Conservation (phyloP, 2,329 filamentous ascomycete species). For the Sporothrix phasma region DNA sequence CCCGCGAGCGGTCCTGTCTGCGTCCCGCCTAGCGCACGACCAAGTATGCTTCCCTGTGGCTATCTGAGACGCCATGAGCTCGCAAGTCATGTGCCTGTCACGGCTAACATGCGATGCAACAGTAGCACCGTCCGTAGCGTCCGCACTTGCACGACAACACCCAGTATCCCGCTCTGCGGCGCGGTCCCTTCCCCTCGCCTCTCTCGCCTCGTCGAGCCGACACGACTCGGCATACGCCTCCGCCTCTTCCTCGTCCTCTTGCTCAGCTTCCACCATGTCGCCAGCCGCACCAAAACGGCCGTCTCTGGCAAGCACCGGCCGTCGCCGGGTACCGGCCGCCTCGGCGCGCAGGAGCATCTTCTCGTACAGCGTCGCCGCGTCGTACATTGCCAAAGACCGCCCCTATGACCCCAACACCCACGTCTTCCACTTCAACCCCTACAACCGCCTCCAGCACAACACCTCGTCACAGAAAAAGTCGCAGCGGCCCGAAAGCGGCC, state of each 20-base stretch:
- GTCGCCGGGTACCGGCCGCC: not conserved
- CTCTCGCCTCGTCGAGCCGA: not conserved
- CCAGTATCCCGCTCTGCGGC: not conserved
- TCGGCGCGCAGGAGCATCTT: slow-evolving; percentile 29
- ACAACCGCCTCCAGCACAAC: slow-evolving; percentile 47
- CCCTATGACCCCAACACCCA: slow-evolving; percentile 58
- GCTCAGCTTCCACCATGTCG: slow-evolving; percentile 4
- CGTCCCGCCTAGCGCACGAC: slow-evolving; percentile 8
- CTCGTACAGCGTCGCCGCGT: slow-evolving; percentile 62
- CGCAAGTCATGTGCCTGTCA: not conserved
- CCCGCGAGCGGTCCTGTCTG: slow-evolving; percentile 12
- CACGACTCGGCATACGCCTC: not conserved
- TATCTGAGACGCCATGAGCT: not conserved
- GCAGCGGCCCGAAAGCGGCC: slow-evolving; percentile 65
- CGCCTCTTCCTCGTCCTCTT: not conserved
- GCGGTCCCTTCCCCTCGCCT: not conserved
- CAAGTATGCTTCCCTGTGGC: not conserved
- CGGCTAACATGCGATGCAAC: not conserved
- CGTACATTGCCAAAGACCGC: slow-evolving; percentile 63
- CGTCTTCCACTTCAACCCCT: slow-evolving; percentile 62
- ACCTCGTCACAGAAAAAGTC: slow-evolving; percentile 32
- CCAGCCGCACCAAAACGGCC: not conserved
- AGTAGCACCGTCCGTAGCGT: not conserved
- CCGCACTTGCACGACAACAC: not conserved
- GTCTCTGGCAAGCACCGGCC: not conserved